A percentile compares a stretch with the other conserved stretches of the same genome.
These are phyloP conservation scores for Rhodotorula sp. DNA, from an alignment of 1,284 basidiomycete species.

Conservation along the genomic window DNA sequence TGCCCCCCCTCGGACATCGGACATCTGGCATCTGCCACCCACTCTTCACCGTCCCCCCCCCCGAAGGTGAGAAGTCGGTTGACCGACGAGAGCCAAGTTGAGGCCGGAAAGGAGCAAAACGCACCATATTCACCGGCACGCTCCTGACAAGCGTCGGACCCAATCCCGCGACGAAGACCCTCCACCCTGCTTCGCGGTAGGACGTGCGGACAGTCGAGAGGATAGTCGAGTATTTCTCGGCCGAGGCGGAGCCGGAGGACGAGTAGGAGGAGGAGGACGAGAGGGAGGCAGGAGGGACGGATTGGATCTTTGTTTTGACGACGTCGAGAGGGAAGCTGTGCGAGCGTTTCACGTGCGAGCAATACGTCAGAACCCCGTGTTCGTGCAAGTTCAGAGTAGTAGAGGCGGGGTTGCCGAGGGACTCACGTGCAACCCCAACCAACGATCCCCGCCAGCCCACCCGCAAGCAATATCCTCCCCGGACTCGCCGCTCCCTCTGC, in stretches of 20 bases:
- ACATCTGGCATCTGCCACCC: no score
- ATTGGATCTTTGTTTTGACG: conserved; percentile 80
- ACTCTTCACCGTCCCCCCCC: no score
- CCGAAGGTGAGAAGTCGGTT: no score
- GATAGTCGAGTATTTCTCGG: conserved; percentile 55
- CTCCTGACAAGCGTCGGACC: conserved; percentile 74
- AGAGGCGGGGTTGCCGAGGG: no score
- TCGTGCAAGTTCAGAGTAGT: background rate
- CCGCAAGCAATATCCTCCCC: conserved; percentile 61
- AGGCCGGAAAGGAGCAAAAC: conserved; percentile 11
- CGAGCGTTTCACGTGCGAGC: no score
- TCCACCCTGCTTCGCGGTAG: conserved; percentile 62
- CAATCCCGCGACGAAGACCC: conserved; percentile 71
- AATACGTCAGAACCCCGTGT: background rate
- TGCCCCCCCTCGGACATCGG: no score
- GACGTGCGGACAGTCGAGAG: conserved; percentile 61
- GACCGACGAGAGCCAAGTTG: background rate
- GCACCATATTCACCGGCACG: conserved; percentile 53
- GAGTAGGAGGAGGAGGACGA: background rate
- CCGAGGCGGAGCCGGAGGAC: background rate
- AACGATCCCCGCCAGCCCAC: conserved; percentile 67
- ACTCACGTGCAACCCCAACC: conserved; percentile 49
- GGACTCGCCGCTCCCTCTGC: background rate
- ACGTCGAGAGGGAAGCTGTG: conserved; percentile 68
- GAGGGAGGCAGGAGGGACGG: conserved; percentile 39